Base-by-base conservation (phyloP, 2,329 filamentous ascomycete species). In the Exophiala sp. region DNA sequence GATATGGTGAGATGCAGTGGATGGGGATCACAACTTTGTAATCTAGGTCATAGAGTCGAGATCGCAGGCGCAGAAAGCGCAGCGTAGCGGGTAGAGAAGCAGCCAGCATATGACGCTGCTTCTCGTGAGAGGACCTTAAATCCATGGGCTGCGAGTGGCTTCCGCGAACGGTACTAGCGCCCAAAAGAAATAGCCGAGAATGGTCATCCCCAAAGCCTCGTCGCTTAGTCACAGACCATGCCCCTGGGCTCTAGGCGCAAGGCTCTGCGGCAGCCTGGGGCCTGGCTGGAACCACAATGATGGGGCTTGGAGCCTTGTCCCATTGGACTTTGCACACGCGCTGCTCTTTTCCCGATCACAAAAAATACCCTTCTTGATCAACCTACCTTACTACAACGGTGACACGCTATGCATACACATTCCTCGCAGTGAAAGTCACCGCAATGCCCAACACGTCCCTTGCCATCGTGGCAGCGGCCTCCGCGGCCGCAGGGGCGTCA, bases 401-500 rank as follows among this genome's bases (percentile, higher is more conserved):
- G 29, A 37, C 14, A 5, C 14, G 13, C 6, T 13, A 34, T 34
- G 30, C 8, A n/a, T n/a, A 6, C 30, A 16, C 10, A 6, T 3
- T 5, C 22, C 21, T 41, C n/a, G 19, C 21, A 24, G 9, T n/a
- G 19, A 41, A 24, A 24, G 13, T 24, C 22, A 22, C 22, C 21
- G 30, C 22, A 22, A 91, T 91, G 86, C 89, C 86, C 52, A 91
- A 90, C 68, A 76, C 82, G 19, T 88, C 85, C 27, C 64, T 91
- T 60, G 85, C 84, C 58, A 76, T 87, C 53, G 83, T 90, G 62
- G 86, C 86, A 62, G 84, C 82, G 56, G 78, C 86, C 63, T 82
- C 86, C 66, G 86, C 86, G 60, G 83, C 83, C 66, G 82, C 85
- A 46, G 86, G 86, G 54, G 86, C 86, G 50, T 85, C 84, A 51